Base-by-base conservation (phyloP, 805 yeast genomes). In the Hanseniaspora taiwanica region DNA sequence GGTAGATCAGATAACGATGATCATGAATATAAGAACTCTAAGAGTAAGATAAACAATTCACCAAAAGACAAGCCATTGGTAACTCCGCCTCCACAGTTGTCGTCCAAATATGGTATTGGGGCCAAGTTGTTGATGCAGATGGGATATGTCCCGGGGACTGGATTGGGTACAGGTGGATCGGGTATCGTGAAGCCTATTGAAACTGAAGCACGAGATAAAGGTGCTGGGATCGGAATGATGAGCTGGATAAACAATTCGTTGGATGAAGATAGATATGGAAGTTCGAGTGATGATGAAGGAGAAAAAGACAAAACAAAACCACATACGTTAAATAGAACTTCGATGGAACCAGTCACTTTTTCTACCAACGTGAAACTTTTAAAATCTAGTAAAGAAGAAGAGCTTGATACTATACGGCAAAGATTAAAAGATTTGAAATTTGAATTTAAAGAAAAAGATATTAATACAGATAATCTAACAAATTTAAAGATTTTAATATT, bases 121-220 rank as follows among this genome's bases (percentile, higher is more conserved):
- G 94, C 95, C 4, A 60, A 69, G 39, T 62, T 89, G 37, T 57
- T 89, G 62, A 66, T 74, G 46, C 71, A 75, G 46, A 87, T 89
- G 97, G 97, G 97, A 0, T 87, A 83, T 58, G 69, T 70, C 6
- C 72, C 72, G 33, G 97, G 97, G 0, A 66, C 71, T 50, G 97
- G 96, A 1, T 67, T 89, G 16, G 97, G 97, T 2, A 62, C 63
- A 4, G 57, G 66, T 19, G 74, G 76, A 1, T 69, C 69, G 38
- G 97, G 97, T 34, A 84, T 85, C 1, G 68, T 70, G 0, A 72
- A 69, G n/a, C 96, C 97, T 0, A 76, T 89, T 6, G 80, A 82
- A 45, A 79, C 82, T 3, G 69, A 71, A 40, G 55, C 72, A 23
- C 62, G 91, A 31, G 40, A 43, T 19, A 71, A 69, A 35, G 78